Evolutionary conservation across 1,139 yeast species (phyloP), one percentile per base, ranked within the genome.

Genomic region (Candida labiduridarum): DNA sequence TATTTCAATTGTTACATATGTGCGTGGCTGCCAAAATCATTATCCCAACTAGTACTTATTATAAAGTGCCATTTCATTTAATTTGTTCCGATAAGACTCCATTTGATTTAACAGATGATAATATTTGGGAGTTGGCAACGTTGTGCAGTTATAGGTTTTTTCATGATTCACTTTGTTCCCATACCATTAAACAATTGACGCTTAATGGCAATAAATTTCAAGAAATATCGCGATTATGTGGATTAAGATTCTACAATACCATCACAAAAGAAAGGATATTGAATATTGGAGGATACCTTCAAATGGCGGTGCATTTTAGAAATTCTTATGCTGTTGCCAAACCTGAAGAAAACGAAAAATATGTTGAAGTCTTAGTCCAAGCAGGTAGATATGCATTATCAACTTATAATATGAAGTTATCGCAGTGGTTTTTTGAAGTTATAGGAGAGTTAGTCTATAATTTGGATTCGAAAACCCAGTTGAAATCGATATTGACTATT

Each of bases 41-140:
- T 7, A 56, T 62, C 1, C 81, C 84, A 1, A 64, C 72, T 10
- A 72, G 76, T 19, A 65, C 77, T 1, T 74, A 71, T 53, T 79
- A 80, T 59, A 80, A 80, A 55, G 65, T 79, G 31, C 84, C 85
- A 4, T 77, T 79, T 53, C 75, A 76, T 51, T 50, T 67, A 22
- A 50, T 71, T 35, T 64, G 72, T 18, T 61, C 68, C 1, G 60
- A 62, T 2, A 66, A 65, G 0, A 66, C 69, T 36, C 74, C 79
- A 0, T 72, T 79, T 46, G 69, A 69, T 2, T 51, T 80, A n/a
- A 59, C 67, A 4, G 72, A 72, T 16, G 59, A 66, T 1, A 69
- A 68, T 42, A 62, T 77, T 8, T 63, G 72, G 57, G 68, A 68
- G 18, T 64, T 80, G 39, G 70, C 82, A 0, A 63, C 67, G 2